Base-by-base conservation (phyloP, 768 basidiomycete genomes). In the Mycena epipterygia region DNA sequence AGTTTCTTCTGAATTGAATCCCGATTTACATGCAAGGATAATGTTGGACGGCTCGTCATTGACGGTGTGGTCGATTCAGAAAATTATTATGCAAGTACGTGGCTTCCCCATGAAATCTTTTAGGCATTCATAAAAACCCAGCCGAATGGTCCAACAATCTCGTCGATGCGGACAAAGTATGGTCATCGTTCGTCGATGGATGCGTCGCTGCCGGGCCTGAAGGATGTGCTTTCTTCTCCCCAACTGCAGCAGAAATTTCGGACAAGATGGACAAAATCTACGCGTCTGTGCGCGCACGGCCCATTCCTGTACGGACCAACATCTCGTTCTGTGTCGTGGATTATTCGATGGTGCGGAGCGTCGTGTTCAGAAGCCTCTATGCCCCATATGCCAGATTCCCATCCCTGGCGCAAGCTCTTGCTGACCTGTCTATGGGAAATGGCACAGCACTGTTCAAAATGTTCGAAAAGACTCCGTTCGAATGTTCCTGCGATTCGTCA, bases 221-320 rank as follows among this genome's bases (percentile, higher is more conserved):
- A 11, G 55, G 42, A 5, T 86, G 85, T 70, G 56, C 81, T 5
- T 85, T 87, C 75, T 84, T 81, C 72, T 81, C 83, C 12, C 75
- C 82, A 0, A 79, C 79, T 2, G 71, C 85, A 1, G 73, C 74
- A 0, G 75, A 78, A 4, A 82, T 86, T n/a, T 68, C 74, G 4
- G 73, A 73, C 8, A 86, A 85, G 46, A 74, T 85, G 8, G 82
- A 82, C 1, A 59, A 61, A 1, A 69, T 86, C 3, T 82, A 81
- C 59, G 75, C 78, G 2, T 62, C 74, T 19, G 61, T 86, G 2
- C 75, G 76, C 16, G 44, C 65, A 1, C 74, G 71, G 0, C 85
- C 86, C 0, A 52, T 85, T 2, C 81, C 85, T 0, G 79, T 85
- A 30, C 74, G 68, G 33, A 77, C 78, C 0, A 44, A 69, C 0